phyloP scores from a whole-genome alignment of 768 basidiomycete genomes.

The Obba rivulosa region DNA sequence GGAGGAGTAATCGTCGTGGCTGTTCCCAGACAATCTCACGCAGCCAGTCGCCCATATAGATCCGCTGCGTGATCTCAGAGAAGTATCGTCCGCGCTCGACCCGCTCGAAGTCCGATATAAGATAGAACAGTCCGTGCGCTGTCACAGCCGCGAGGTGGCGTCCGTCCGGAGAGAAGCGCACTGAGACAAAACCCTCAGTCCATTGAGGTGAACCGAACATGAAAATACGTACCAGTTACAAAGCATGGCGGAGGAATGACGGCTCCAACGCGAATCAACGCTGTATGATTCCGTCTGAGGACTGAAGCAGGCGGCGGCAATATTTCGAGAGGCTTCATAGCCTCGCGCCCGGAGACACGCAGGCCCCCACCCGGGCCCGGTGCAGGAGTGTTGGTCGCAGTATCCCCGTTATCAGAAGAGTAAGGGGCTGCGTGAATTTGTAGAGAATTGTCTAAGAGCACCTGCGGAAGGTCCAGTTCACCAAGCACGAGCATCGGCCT shows the following conservation, averaged over 20 bases:
- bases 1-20: slow-evolving; percentile 8
- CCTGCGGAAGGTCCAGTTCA: slow-evolving; percentile 6
- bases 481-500: slow-evolving; percentile 9
- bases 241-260: too few relatives aligned
- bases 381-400: too few relatives aligned
- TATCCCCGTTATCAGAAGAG: neutral
- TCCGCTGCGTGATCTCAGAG: slow-evolving; percentile 10
- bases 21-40: slow-evolving; percentile 17
- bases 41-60: slow-evolving; percentile 14
- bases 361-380: too few relatives aligned
- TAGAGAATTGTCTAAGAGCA: slow-evolving; percentile 4
- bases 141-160: slow-evolving; percentile 16
- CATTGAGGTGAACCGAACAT: too few relatives aligned
- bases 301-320: neutral
- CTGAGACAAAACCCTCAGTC: slow-evolving; percentile 5
- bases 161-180: slow-evolving; percentile 19
- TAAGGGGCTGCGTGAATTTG: neutral
- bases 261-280: too few relatives aligned
- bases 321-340: too few relatives aligned
- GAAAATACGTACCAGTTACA: too few relatives aligned
- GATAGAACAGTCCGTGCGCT: slow-evolving; percentile 14
- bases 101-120: slow-evolving; percentile 15
- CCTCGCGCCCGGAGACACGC: too few relatives aligned
- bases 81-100: slow-evolving; percentile 8
- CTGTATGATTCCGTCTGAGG: neutral